Base-by-base conservation (phyloP, 306 rosid species). In the Hippophae gyantsensis region DNA sequence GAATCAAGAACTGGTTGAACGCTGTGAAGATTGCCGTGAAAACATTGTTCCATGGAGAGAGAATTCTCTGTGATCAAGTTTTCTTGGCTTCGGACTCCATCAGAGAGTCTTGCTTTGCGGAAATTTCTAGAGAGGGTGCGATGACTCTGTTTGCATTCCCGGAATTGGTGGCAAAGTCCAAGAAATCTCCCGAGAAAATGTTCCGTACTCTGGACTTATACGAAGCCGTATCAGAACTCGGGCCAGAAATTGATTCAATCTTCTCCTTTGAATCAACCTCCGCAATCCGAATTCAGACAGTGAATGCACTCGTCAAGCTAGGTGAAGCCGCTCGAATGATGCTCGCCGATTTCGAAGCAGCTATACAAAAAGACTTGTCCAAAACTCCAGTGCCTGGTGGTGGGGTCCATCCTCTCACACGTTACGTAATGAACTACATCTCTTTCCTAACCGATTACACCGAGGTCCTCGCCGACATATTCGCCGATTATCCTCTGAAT, bases 401-500 rank as follows among this genome's bases (percentile, higher is more conserved):
- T 13, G 94, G 81, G 3, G 58, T 81, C 67, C 97, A 90, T 70
- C 97, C 96, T 0, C 84, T 90, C n/a, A 87, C 97, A 8, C 97
- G 97, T 42, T 90, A 90, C 72, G 97, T 79, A 3, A 83, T 90
- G 96, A 90, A 90, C 69, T 90, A 87, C 71, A 52, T 85, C 18
- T 12, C 78, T 1, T 65, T 90, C 57, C 89, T 90, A 42, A 18
- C 76, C 58, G 97, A 87, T 43, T 87, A 85, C 80, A 52, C 68
- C 27, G 83, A 66, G 18, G 46, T 68, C 2, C 81, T 90, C 26
- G 25, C 69, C 2, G 89, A 80, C 8, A 78, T 87, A 6, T 57
- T 90, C 52, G 69, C 73, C 11, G 97, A 87, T 53, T 83, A 70
- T 74, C 92, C 89, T 9, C 13, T 76, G 46, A 54, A 52, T 5